Conservation (phyloP, 1,284 basidiomycete genomes). For the Ustilago vetiveriae region DNA sequence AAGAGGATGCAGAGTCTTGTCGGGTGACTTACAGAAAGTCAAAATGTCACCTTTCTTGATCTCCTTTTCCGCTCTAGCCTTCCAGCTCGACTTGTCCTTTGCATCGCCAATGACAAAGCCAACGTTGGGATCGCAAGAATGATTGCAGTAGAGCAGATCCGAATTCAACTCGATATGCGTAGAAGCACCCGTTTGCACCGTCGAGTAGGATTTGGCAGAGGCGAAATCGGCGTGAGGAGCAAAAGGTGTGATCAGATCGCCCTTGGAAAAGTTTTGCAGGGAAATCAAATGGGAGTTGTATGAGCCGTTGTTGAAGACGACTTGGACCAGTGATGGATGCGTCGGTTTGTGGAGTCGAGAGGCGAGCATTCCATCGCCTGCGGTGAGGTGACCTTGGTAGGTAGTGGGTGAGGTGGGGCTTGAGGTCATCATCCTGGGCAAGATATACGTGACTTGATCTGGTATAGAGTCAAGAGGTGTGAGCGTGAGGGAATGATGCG, state of each 20-base stretch:
- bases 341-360: slow-evolving; percentile 49
- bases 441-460: too few species aligned
- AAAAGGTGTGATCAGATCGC: slow-evolving; percentile 50
- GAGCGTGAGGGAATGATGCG: not conserved
- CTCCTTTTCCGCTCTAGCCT: slow-evolving; percentile 45
- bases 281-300: slow-evolving; percentile 62
- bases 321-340: slow-evolving; percentile 51
- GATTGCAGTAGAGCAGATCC: slow-evolving; percentile 64
- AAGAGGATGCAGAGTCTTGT: not conserved
- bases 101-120: slow-evolving; percentile 42
- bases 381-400: slow-evolving; percentile 58
- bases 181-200: slow-evolving; percentile 53
- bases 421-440: slow-evolving; percentile 22
- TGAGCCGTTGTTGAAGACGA: slow-evolving; percentile 59
- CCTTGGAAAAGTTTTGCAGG: slow-evolving; percentile 29
- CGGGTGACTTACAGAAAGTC: slow-evolving; percentile 56
- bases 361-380: slow-evolving; percentile 47
- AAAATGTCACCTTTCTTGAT: slow-evolving; percentile 57
- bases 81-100: slow-evolving; percentile 37
- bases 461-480: not conserved
- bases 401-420: slow-evolving; percentile 15
- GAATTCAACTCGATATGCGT: slow-evolving; percentile 62
- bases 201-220: slow-evolving; percentile 46
- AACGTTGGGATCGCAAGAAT: slow-evolving; percentile 61
- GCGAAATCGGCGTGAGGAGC: slow-evolving; percentile 40